Evolutionary conservation across 202 grass and related monocot genomes (phyloP), one percentile per base, ranked within the genome.

Genomic region (Brachypodium distachyon): DNA sequence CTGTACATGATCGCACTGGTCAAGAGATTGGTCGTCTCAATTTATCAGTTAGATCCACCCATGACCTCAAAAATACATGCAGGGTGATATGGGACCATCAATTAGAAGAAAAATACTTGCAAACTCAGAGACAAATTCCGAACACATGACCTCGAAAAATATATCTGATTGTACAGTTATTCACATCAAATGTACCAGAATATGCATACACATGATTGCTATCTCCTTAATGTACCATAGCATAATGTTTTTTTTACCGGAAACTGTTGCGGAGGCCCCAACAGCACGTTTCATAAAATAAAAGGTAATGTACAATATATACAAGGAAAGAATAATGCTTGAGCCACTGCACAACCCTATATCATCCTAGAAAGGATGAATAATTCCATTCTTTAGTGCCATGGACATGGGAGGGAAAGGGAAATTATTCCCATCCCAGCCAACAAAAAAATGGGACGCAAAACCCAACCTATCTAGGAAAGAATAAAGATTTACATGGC

Each of bases 401-500:
- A 12, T 41, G 64, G 27, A 53, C 74, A 52, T 32, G 37, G 69
- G 61, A 83, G 76, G 39, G 75, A 19, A 62, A 29, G 75, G 29
- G 58, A 79, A 74, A 25, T 42, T 38, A 68, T 76, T 79, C 28
- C 70, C 81, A 79, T 11, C 68, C 75, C 54, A 74, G 12, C 59
- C 34, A 87, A 46, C 34, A 34, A 72, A 83, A 79, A 79, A 42
- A 25, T 75, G 44, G 23, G 50, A 39, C n/a, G 23, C 61, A 19
- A 39, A 59, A 38, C 78, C 16, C 68, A 63, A 71, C 25, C 81
- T 80, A 84, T 27, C 18, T 72, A 65, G 28, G 22, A 80, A 80
- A 79, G 63, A 61, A 71, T 47, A 25, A 64, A 71, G 54, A 84
- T 81, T 80, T 84, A 84, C 81, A 80, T 54, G 57, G 57, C 57